Evolutionary conservation across 345 rosid genomes (phyloP), one percentile per base, ranked within the genome.

Genomic region (Populus ilicifolia): DNA sequence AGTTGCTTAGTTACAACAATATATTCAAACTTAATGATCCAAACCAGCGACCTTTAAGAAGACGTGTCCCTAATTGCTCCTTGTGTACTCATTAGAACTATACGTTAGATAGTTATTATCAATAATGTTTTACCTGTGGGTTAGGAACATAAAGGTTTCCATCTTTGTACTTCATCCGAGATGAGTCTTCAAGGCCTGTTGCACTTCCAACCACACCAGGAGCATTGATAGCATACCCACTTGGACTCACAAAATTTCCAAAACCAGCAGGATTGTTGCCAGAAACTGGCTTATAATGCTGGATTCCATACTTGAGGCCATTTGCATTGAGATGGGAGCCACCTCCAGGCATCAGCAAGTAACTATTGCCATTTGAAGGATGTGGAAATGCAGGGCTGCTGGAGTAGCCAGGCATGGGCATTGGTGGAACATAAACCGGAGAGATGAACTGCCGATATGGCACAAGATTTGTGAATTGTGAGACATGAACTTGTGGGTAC

Each of bases 381-480:
- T 94, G 98, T 8, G 98, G 85, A 82, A 88, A 94, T 33, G 90
- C 90, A 67, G 92, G 91, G 72, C 88, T 91, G 78, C 87, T 87
- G 8, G 99, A 89, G 82, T 93, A 95, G 25, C 98, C 97, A 65
- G 91, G 93, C 92, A 94, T 83, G 66, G 94, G 92, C 92, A 94
- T 92, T 54, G 89, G 97, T 17, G 97, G 97, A 17, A 91, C 87
- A 77, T 91, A 94, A 77, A 94, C 86, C 5, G 95, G 98, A 65
- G 97, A 88, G 75, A 93, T 70, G 64, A 90, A 86, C 84, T 89
- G 98, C 18, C 97, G 97, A 78, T 89, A 93, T 4, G 97, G 95
- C 97, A 94, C 87, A n/a, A 90, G 77, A 80, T 88, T 91, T 30
- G 93, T 80, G 76, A 70, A 93, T 81, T 91, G 98, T 69, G 97